phyloP scores from a whole-genome alignment of 495 filamentous ascomycete species.

The Penicillium silybi region DNA sequence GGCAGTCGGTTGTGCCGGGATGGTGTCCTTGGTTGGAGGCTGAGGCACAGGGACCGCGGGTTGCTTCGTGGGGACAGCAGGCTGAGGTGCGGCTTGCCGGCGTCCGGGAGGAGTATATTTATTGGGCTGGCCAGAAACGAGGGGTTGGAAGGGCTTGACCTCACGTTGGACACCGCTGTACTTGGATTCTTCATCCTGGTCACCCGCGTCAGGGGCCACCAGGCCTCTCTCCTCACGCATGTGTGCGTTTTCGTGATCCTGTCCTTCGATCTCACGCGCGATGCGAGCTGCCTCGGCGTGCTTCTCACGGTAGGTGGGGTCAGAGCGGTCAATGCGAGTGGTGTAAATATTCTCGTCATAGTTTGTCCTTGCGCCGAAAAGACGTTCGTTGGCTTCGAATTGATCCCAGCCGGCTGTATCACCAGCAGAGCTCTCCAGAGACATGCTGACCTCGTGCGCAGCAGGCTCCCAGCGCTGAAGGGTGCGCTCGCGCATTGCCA shows the following conservation, averaged over 20 bases:
- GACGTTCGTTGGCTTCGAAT: slow-evolving; percentile 82
- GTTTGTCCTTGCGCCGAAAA: slow-evolving; percentile 79
- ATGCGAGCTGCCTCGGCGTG: slow-evolving; percentile 74
- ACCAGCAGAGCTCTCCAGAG: slow-evolving; percentile 56
- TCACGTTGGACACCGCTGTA: slow-evolving; percentile 89
- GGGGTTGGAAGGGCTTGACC: slow-evolving; percentile 61
- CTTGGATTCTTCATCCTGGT: slow-evolving; percentile 90
- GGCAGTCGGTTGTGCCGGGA: slow-evolving; percentile 24
- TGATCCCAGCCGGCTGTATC: slow-evolving; percentile 75
- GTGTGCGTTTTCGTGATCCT: slow-evolving; percentile 65
- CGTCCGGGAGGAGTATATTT: slow-evolving; percentile 89
- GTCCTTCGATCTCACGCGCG: slow-evolving; percentile 84
- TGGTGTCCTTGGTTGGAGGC: slow-evolving; percentile 25
- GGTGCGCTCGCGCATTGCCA: slow-evolving; percentile 63
- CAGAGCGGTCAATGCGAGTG: slow-evolving; percentile 75
- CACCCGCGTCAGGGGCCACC: slow-evolving; percentile 57
- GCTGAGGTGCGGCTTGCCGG: slow-evolving; percentile 69
- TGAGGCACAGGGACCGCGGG: slow-evolving; percentile 19
- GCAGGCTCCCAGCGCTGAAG: slow-evolving; percentile 81
- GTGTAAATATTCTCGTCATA: slow-evolving; percentile 96
- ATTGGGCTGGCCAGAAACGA: slow-evolving; percentile 59
- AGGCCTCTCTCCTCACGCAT: slow-evolving; percentile 85
- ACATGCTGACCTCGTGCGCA: slow-evolving; percentile 59
- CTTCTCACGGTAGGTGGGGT: slow-evolving; percentile 74
- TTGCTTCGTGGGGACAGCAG: slow-evolving; percentile 58